Evolutionary conservation across 805 yeast genomes (phyloP), one percentile per base, ranked within the genome.

Genomic region (Yarrowia porcina): DNA sequence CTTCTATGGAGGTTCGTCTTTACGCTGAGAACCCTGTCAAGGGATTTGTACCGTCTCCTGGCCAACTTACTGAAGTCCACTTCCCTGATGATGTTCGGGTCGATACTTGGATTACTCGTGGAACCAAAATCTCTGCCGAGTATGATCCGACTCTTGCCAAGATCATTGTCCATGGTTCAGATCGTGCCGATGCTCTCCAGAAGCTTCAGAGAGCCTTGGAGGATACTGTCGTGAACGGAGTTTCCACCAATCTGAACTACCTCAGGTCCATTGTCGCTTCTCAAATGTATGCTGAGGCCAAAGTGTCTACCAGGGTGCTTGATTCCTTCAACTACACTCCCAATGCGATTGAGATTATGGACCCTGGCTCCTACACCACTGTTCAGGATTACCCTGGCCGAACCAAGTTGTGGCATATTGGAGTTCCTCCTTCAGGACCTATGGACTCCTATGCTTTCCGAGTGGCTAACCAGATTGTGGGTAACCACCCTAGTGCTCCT

Each of bases 381-480:
- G 93, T 93, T 54, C 99, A 93, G 77, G 99, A 94, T 75, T 93
- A 86, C 74, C 96, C 96, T 17, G 96, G 96, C 60, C 86, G 99
- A 78, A 79, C 80, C 62, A 87, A 90, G n/a, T 73, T 81, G 65
- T 89, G 96, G 96, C 85, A 88, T 71, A 82, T 88, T 68, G 99
- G 99, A 73, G 98, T 93, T 63, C 99, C 99, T 25, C 98, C 98
- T 7, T 90, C 97, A 41, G 99, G 99, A 49, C 97, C 98, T 65
- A 94, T 93, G 98, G 99, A 93, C 76, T 83, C 86, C 65, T 92
- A 86, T 70, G 86, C 97, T 4, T 92, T 92, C 79, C 82, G 97
- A 70, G 74, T 90, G 66, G 97, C 97, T 18, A 93, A 93, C 78
- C 79, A 88, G 72, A 84, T 90, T 70, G 98, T 93, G 45, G 98